Evolutionary conservation across 2,329 filamentous ascomycete species (phyloP).

Genomic region (Pestalotiopsis fici): DNA sequence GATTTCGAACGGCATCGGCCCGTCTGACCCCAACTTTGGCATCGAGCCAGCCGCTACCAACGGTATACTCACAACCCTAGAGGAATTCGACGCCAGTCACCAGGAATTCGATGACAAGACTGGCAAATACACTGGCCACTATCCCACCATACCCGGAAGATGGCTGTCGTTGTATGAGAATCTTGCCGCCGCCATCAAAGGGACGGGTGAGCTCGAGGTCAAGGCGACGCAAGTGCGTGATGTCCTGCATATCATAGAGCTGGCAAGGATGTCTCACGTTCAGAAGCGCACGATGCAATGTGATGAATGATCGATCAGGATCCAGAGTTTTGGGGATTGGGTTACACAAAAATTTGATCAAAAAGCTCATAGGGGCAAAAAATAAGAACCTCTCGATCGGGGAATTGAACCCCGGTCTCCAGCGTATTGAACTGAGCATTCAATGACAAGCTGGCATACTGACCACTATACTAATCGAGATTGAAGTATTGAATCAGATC

Average conservation of each 20-base stretch:
- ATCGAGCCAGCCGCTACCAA: neutral
- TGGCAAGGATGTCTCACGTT: neutral
- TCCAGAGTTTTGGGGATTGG: neutral
- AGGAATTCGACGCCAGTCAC: neutral
- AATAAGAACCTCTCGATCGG: neutral
- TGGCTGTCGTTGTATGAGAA: neutral
- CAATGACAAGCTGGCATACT: slow-evolving; percentile 7
- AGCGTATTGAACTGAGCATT: neutral
- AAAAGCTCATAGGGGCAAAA: no score
- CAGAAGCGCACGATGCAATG: neutral
- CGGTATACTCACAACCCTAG: neutral
- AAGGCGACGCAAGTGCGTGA: neutral
- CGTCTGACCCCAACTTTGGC: neutral
- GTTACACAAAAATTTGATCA: no score
- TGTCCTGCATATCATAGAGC: neutral
- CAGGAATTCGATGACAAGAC: neutral
- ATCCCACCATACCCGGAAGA: neutral
- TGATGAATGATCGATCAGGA: neutral
- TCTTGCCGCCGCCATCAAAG: neutral
- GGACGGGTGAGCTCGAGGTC: neutral
- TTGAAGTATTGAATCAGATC: neutral
- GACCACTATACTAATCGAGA: slow-evolving; percentile 7
- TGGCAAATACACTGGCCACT: neutral
- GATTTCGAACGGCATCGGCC: neutral
- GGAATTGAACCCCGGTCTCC: slow-evolving; percentile 6